Conservation (phyloP, 1,139 yeast species). For the Hemisphaericaspora subhashii region DNA sequence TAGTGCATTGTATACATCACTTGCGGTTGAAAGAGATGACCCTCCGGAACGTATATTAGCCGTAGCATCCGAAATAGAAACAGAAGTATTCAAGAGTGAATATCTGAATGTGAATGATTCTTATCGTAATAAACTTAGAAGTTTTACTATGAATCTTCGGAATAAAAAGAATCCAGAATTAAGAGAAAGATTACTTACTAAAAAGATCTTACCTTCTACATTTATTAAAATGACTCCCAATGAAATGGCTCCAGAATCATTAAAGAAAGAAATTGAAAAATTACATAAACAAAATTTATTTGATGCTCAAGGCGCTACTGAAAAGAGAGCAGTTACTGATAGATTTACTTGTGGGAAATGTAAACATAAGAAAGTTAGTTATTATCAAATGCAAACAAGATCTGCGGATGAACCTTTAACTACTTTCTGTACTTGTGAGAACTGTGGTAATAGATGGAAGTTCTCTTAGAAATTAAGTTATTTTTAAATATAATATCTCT, state of each 20-base stretch:
- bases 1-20: slow-evolving; percentile 80
- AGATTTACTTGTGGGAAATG: slow-evolving; percentile 97
- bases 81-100: slow-evolving; percentile 62
- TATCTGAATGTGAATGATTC: slow-evolving; percentile 54
- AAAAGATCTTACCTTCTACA: slow-evolving; percentile 62
- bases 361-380: slow-evolving; percentile 93
- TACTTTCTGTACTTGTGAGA: slow-evolving; percentile 96
- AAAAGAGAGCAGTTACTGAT: slow-evolving; percentile 93
- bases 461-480: slow-evolving; percentile 49
- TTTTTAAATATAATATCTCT: slow-evolving; percentile 3
- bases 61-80: slow-evolving; percentile 72
- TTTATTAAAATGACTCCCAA: slow-evolving; percentile 83
- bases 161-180: slow-evolving; percentile 88
- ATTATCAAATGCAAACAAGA: slow-evolving; percentile 96
- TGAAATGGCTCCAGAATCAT: slow-evolving; percentile 90
- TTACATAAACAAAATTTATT: slow-evolving; percentile 85
- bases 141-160: slow-evolving; percentile 80
- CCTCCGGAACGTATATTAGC: slow-evolving; percentile 53
- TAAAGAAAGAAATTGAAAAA: slow-evolving; percentile 82
- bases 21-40: slow-evolving; percentile 75
- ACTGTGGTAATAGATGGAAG: slow-evolving; percentile 97
- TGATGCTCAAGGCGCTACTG: slow-evolving; percentile 98
- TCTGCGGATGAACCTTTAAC: slow-evolving; percentile 99
- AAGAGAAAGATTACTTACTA: slow-evolving; percentile 64
- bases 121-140: slow-evolving; percentile 79